phyloP scores from a whole-genome alignment of 805 yeast species.

The Kodamaea sagamina region DNA sequence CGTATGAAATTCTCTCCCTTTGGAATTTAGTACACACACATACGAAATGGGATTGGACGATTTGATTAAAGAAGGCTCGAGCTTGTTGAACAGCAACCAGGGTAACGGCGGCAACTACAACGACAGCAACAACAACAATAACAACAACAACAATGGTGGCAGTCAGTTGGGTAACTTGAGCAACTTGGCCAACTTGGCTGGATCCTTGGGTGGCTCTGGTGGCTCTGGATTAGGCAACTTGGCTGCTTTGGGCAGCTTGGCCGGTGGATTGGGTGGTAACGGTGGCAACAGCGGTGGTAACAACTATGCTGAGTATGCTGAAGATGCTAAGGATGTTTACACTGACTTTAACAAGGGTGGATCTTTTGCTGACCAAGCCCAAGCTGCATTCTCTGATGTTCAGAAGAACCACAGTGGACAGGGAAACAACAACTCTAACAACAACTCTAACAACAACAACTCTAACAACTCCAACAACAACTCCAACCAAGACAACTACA shows the following conservation, averaged over 20 bases:
- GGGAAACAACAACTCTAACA: slow-evolving; percentile 8
- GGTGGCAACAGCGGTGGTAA: slow-evolving; percentile 18
- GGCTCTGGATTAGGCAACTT: slow-evolving; percentile 8
- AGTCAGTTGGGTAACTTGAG: slow-evolving; percentile 8
- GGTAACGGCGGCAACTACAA: background rate
- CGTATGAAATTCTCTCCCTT: too few species aligned
- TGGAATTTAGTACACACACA: too few species aligned
- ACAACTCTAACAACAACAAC: slow-evolving; percentile 17
- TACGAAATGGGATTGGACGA: slow-evolving; percentile 32
- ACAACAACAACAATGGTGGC: slow-evolving; percentile 7
- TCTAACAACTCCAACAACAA: slow-evolving; percentile 6
- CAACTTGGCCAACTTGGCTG: slow-evolving; percentile 11
- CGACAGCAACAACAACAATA: slow-evolving; percentile 7
- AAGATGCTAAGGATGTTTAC: slow-evolving; percentile 41
- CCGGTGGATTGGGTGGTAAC: slow-evolving; percentile 6
- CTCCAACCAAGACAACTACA: slow-evolving; percentile 5
- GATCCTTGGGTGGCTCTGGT: slow-evolving; percentile 4
- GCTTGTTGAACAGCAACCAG: slow-evolving; percentile 8
- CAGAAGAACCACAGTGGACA: slow-evolving; percentile 24
- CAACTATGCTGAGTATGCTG: slow-evolving; percentile 25
- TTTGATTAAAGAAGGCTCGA: slow-evolving; percentile 18
- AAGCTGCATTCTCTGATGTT: slow-evolving; percentile 34
- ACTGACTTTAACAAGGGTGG: slow-evolving; percentile 32
- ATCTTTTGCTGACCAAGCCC: slow-evolving; percentile 34
- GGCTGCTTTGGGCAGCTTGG: slow-evolving; percentile 9